phyloP scores from a whole-genome alignment of 202 grass and related monocot species.

The Eragrostis tef region DNA sequence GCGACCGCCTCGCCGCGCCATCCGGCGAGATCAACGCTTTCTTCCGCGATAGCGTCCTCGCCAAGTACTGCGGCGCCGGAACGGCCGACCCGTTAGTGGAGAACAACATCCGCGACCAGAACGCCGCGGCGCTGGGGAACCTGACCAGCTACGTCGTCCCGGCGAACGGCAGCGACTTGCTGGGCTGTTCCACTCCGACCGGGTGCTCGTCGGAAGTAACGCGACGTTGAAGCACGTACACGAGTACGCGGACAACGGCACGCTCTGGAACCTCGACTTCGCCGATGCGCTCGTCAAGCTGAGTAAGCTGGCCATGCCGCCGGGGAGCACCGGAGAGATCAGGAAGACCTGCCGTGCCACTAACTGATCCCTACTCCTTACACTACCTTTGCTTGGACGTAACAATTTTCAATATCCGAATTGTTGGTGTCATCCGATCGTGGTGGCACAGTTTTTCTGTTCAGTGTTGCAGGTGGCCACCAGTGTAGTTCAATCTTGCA shows the following conservation, averaged over 20 bases:
- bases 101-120: slow-evolving; percentile 40
- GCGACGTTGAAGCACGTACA: background rate
- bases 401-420: no score
- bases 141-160: slow-evolving; percentile 28
- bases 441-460: no score
- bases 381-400: no score
- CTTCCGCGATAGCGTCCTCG: slow-evolving; percentile 23
- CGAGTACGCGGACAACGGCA: slow-evolving; percentile 7
- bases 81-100: background rate
- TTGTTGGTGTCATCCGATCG: no score
- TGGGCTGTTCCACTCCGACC: no score
- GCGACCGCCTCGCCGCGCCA: background rate
- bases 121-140: slow-evolving; percentile 5
- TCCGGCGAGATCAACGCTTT: background rate
- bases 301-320: slow-evolving; percentile 31
- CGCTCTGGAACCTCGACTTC: slow-evolving; percentile 51
- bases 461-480: no score
- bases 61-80: background rate
- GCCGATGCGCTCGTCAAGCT: slow-evolving; percentile 49
- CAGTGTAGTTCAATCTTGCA: no score
- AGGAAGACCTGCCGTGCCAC: no score
- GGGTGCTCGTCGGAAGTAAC: no score
- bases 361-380: no score
- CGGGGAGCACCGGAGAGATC: no score
- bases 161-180: background rate